phyloP scores from a whole-genome alignment of 2,329 filamentous ascomycete species.

The Chaetomium sp. region DNA sequence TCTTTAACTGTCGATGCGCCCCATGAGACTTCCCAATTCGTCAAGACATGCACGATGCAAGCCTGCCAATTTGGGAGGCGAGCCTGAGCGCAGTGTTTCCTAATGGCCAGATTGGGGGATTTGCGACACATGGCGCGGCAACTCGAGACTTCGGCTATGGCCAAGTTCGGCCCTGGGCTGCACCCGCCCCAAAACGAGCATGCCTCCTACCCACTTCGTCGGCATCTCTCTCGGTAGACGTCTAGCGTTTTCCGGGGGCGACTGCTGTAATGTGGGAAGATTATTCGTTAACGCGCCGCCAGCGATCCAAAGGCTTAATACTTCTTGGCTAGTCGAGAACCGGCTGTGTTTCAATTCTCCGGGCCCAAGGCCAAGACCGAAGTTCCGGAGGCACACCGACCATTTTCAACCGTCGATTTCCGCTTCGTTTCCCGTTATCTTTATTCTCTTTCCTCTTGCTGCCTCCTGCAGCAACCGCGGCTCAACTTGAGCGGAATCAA shows the following conservation, averaged over 20 bases:
- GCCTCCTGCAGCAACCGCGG: background rate
- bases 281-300: background rate
- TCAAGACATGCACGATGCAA: slow-evolving; percentile 29
- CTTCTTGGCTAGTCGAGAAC: background rate
- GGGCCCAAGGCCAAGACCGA: slow-evolving; percentile 1
- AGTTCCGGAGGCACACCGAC: background rate
- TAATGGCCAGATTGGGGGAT: slow-evolving; percentile 32
- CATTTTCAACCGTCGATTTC: background rate
- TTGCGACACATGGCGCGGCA: slow-evolving; percentile 34
- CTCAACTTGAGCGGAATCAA: background rate
- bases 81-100: slow-evolving; percentile 34
- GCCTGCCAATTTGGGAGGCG: slow-evolving; percentile 29
- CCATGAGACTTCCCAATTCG: slow-evolving; percentile 21
- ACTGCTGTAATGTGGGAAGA: background rate
- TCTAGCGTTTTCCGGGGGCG: background rate
- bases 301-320: background rate
- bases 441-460: background rate
- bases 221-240: background rate
- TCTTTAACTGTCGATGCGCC: slow-evolving; percentile 23
- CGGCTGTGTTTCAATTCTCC: background rate
- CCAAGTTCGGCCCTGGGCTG: slow-evolving; percentile 6
- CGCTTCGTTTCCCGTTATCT: background rate
- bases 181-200: slow-evolving; percentile 10
- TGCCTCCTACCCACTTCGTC: background rate
- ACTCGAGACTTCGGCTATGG: slow-evolving; percentile 30